Evolutionary conservation across 2,329 filamentous ascomycete species (phyloP).

Genomic region (Aspergillus caelatus): DNA sequence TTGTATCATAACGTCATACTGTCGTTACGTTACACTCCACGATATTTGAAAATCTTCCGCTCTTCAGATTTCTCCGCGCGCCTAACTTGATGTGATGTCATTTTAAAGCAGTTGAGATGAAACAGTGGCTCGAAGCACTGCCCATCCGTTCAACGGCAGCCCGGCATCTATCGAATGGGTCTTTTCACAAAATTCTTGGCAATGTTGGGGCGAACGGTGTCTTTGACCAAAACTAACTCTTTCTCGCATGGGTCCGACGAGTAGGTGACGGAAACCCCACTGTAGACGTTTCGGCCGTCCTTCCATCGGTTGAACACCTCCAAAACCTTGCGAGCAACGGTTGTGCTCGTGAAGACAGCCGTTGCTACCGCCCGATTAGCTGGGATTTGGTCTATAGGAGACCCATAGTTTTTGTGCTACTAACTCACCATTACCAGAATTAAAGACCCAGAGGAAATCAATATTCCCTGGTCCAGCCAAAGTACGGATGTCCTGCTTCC

Average conservation of each 20-base stretch:
- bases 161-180: conserved; percentile 14
- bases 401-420: not conserved
- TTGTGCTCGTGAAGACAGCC: conserved; percentile 42
- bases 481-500: conserved; percentile 38
- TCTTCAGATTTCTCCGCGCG: not conserved
- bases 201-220: conserved; percentile 19
- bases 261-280: conserved; percentile 38
- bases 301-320: conserved; percentile 36
- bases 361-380: conserved; percentile 34
- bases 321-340: conserved; percentile 37
- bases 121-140: conserved; percentile 1
- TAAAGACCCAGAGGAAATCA: conserved; percentile 47
- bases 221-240: conserved; percentile 34
- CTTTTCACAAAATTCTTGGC: conserved; percentile 22
- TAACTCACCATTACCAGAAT: conserved; percentile 46
- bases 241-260: conserved; percentile 46
- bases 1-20: too few species aligned
- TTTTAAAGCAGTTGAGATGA: not conserved
- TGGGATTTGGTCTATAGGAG: not conserved
- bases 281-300: conserved; percentile 31
- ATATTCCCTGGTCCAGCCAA: conserved; percentile 39
- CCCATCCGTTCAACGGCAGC: conserved; percentile 3
- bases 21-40: too few species aligned
- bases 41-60: not conserved
- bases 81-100: not conserved